phyloP scores from a whole-genome alignment of 176 grass and related monocot genomes.

The Avena atlantica region DNA sequence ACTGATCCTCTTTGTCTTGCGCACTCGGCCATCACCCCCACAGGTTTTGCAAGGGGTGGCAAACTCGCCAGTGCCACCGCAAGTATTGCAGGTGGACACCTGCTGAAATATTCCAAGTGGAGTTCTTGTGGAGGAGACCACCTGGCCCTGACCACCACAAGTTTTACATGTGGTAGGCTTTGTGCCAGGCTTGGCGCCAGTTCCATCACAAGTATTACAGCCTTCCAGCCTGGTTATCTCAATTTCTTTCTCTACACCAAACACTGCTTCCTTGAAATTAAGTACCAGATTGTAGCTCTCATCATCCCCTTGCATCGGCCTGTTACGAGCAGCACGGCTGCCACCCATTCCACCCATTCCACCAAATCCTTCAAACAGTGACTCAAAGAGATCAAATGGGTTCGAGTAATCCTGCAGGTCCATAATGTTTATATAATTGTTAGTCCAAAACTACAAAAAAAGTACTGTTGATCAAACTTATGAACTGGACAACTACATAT shows the following conservation, averaged over 20 bases:
- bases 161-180: constrained; percentile 78
- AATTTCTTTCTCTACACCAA: constrained; percentile 96
- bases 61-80: constrained; percentile 84
- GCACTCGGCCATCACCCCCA: constrained; percentile 84
- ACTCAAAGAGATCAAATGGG: constrained; percentile 96
- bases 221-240: constrained; percentile 81
- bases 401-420: constrained; percentile 85
- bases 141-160: constrained; percentile 95
- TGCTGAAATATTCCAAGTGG: constrained; percentile 99
- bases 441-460: constrained; percentile 19
- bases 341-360: constrained; percentile 94
- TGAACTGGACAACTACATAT: constrained; percentile 22
- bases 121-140: constrained; percentile 85
- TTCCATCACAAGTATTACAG: constrained; percentile 90
- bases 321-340: constrained; percentile 75
- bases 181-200: constrained; percentile 87
- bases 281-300: constrained; percentile 89
- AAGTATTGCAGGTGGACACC: constrained; percentile 89
- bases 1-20: constrained; percentile 93
- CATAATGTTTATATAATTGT: constrained; percentile 36
- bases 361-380: constrained; percentile 93
- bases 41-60: constrained; percentile 90
- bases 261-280: constrained; percentile 96
- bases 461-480: constrained; percentile 6
- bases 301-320: constrained; percentile 94